Conservation (phyloP, 2,329 filamentous ascomycete genomes). For the Botrytis medusae region DNA sequence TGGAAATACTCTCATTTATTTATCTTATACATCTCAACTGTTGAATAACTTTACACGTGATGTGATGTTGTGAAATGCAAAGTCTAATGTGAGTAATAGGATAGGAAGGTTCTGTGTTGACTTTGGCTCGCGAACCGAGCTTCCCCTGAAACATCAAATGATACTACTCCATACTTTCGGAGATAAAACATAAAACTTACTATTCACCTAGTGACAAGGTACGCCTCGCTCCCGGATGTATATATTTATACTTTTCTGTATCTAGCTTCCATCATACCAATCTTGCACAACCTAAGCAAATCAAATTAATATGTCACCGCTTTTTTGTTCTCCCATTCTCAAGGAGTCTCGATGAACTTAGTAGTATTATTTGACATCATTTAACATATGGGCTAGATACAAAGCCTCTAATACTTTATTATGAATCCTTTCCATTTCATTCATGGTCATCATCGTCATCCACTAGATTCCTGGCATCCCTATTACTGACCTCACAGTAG, state of each 20-base stretch:
- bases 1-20: neutral
- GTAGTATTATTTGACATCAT: neutral
- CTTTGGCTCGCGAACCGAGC: conserved; percentile 8
- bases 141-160: conserved; percentile 9
- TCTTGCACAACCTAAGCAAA: neutral
- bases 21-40: neutral
- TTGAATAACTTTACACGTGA: neutral
- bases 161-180: neutral
- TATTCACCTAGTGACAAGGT: neutral
- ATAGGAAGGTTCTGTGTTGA: neutral
- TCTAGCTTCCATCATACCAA: neutral
- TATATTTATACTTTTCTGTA: neutral
- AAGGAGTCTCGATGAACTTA: neutral
- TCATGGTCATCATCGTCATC: neutral
- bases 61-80: neutral
- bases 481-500: conserved; percentile 47
- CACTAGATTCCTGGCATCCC: conserved; percentile 44
- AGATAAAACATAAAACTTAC: neutral
- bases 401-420: neutral
- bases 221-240: neutral
- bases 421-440: neutral
- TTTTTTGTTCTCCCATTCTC: neutral
- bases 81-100: neutral
- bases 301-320: neutral
- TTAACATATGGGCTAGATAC: neutral